Evolutionary conservation across 2,329 filamentous ascomycete genomes (phyloP), one percentile per base, ranked within the genome.

Genomic region (Botrytis paeoniae): DNA sequence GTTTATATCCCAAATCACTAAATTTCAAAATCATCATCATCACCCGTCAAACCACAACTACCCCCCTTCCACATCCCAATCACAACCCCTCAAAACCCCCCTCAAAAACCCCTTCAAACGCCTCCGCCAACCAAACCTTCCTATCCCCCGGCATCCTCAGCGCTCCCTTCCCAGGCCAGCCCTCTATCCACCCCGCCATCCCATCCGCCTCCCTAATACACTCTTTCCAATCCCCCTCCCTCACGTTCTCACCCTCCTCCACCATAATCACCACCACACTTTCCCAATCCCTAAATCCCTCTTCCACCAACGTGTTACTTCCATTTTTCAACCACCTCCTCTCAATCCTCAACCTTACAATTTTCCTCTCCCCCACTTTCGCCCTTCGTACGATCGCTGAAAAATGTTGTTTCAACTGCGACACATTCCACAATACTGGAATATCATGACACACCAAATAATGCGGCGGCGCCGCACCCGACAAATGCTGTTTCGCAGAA

Each of bases 161-260:
- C 10, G 32, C 43, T 6, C 70, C 70, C 12, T 22, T 65, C 8
- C 37, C 65, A 10, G 70, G 70, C 70, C 70, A 72, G 1, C 63
- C 70, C 25, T 68, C 37, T 25, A 8, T 51, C 64, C n/a, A 63
- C 20, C 70, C 70, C 3, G 39, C 32, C 4, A 61, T 14, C 0
- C 70, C 70, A 72, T 72, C 70, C 25, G 32, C 45, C 8, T 66
- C 70, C n/a, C 10, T 18, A 3, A 71, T 20, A 32, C 35, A 65
- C 10, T 65, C n/a, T 29, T 18, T 43, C 35, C 70, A 51, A 9
- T 32, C 45, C 7, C 22, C 29, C 8, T 9, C 18, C 12, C 4
- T 20, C 2, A 57, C 1, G 45, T 45, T n/a, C 39, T 60, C 68
- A 1, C 32, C 41, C n/a, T 35, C 1, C 8, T 25, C 39, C 7